Evolutionary conservation across 495 filamentous ascomycete genomes (phyloP).

Genomic region (Trichoderma erinaceum): DNA sequence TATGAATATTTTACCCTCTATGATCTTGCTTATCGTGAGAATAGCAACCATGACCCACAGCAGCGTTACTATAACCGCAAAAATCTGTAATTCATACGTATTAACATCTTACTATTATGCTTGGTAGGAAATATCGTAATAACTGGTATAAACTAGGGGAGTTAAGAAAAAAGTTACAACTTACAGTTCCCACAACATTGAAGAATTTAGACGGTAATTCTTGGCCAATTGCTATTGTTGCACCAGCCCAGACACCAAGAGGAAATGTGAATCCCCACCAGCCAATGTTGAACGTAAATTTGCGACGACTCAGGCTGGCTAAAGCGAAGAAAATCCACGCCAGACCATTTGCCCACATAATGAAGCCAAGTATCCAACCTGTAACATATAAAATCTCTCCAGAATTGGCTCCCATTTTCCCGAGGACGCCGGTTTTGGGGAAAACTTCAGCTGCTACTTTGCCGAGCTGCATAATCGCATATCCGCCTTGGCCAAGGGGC

Average conservation of each 20-base stretch:
- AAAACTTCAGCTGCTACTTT: conserved; percentile 45
- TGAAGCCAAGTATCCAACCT: conserved; percentile 45
- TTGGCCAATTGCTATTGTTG: conserved; percentile 42
- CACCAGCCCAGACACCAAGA: conserved; percentile 47
- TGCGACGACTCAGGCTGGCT: conserved; percentile 33
- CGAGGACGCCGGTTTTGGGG: conserved; percentile 30
- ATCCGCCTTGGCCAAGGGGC: conserved; percentile 54
- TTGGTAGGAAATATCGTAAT: background rate
- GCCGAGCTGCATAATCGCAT: conserved; percentile 50
- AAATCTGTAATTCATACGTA: conserved; percentile 26
- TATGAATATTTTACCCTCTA: conserved; percentile 43
- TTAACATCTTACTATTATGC: background rate
- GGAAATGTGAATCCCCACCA: conserved; percentile 66
- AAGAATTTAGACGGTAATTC: conserved; percentile 51
- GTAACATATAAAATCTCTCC: conserved; percentile 49
- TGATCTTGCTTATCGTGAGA: conserved; percentile 37
- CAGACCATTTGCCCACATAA: conserved; percentile 57
- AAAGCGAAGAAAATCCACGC: conserved; percentile 59
- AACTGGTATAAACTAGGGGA: background rate
- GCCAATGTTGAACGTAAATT: conserved; percentile 59
- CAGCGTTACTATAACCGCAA: conserved; percentile 41
- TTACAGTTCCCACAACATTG: conserved; percentile 43
- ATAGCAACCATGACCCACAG: conserved; percentile 47
- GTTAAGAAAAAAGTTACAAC: conserved; percentile 24
- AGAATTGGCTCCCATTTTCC: conserved; percentile 23